A percentile compares a stretch with the other conserved stretches of the same genome.
These are phyloP conservation scores for Exophiala oligosperma DNA, from an alignment of 2,329 filamentous ascomycete genomes.

Conservation along the genomic window DNA sequence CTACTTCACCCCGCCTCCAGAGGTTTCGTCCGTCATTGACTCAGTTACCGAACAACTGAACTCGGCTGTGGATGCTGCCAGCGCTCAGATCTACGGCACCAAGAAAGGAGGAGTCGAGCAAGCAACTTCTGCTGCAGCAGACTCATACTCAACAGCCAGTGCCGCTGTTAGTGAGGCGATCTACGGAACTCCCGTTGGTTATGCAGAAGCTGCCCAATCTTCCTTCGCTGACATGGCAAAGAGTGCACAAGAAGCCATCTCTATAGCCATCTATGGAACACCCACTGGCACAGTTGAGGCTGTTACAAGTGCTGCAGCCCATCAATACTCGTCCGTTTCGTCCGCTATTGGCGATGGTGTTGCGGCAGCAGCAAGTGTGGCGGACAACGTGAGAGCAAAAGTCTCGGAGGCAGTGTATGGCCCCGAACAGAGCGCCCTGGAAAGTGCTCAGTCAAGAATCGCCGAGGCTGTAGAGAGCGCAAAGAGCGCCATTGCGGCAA, in stretches of 20 bases:
- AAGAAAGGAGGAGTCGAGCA: conserved; percentile 55
- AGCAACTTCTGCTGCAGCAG: conserved; percentile 54
- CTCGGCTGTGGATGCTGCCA: conserved; percentile 60
- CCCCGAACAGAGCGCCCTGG: conserved; percentile 40
- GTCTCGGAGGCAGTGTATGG: conserved; percentile 51
- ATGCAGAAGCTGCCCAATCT: conserved; percentile 54
- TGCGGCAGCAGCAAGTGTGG: conserved; percentile 31
- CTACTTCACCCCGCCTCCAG: conserved; percentile 55
- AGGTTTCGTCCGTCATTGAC: conserved; percentile 58
- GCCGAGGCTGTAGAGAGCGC: conserved; percentile 38
- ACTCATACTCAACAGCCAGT: conserved; percentile 51
- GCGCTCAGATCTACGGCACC: conserved; percentile 58
- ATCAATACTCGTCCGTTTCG: conserved; percentile 47
- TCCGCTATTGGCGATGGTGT: conserved; percentile 47
- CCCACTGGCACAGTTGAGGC: conserved; percentile 50
- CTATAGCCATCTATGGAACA: conserved; percentile 58
- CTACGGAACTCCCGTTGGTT: conserved; percentile 55
- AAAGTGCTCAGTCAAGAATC: conserved; percentile 35
- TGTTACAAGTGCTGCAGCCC: conserved; percentile 43
- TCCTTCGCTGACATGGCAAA: conserved; percentile 56
- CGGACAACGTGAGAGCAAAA: conserved; percentile 25
- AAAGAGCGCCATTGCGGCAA: conserved; percentile 34
- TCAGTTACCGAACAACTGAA: conserved; percentile 59
- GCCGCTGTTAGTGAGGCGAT: conserved; percentile 52
- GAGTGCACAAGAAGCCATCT: conserved; percentile 57